These are phyloP conservation scores for Hyphodiscus hymeniophilus DNA, from an alignment of 495 filamentous ascomycete species.

Conservation along the genomic window DNA sequence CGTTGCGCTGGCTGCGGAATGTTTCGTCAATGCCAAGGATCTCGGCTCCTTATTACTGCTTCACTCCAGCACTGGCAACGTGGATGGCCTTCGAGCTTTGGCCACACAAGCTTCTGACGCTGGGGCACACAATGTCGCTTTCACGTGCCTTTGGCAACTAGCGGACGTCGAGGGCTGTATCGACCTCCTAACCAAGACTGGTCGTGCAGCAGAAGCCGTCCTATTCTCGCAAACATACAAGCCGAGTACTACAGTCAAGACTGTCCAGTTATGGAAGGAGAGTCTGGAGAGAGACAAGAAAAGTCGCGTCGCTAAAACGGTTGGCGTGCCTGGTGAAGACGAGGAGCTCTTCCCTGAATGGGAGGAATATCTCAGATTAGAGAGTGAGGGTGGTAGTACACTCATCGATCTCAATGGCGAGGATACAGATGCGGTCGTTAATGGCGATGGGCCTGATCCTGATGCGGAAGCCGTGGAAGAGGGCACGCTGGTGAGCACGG, in stretches of 20 bases:
- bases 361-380: conserved; percentile 79
- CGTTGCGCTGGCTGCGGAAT: conserved; percentile 78
- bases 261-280: conserved; percentile 72
- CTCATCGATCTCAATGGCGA: conserved; percentile 20
- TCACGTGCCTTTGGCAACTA: conserved; percentile 81
- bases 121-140: conserved; percentile 83
- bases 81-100: conserved; percentile 61
- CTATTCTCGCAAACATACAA: conserved; percentile 92
- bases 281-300: conserved; percentile 73
- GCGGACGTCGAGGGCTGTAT: conserved; percentile 77
- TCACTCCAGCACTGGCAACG: conserved; percentile 71
- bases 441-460: conserved; percentile 7
- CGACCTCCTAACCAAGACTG: conserved; percentile 68
- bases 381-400: conserved; percentile 49
- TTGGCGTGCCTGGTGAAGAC: conserved; percentile 81
- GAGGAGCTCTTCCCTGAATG: conserved; percentile 92
- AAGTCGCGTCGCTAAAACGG: conserved; percentile 68
- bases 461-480: conserved; percentile 14
- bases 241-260: conserved; percentile 61
- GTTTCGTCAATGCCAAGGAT: conserved; percentile 84
- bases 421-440: conserved; percentile 7
- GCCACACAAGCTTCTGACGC: conserved; percentile 64
- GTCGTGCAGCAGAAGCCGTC: conserved; percentile 73
- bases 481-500: background rate
- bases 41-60: conserved; percentile 81